Conservation (phyloP, 176 grass and related monocot species). For the Carex littledalei region DNA sequence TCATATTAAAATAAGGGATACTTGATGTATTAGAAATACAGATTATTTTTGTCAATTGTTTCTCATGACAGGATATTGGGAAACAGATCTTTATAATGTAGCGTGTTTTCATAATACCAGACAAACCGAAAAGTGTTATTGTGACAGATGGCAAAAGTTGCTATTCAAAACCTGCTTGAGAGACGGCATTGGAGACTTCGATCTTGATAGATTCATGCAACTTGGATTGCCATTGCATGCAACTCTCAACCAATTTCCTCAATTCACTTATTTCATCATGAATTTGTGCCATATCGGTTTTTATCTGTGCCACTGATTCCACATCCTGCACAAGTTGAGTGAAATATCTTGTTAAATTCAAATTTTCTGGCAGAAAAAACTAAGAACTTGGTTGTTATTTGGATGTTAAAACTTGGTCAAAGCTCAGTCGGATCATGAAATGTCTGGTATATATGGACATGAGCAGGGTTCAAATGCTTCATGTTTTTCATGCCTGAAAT, state of each 20-base stretch:
- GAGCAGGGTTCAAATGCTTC: too few relatives aligned
- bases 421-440: background rate
- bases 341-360: background rate
- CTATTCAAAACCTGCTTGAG: constrained; percentile 48
- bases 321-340: background rate
- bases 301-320: constrained; percentile 31
- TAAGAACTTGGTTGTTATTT: background rate
- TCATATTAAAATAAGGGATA: background rate
- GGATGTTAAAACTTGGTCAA: background rate
- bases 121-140: background rate
- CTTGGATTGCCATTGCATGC: constrained; percentile 80
- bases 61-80: background rate
- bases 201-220: constrained; percentile 73
- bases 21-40: background rate
- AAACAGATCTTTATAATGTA: background rate
- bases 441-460: background rate
- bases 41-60: background rate
- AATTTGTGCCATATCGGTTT: constrained; percentile 70
- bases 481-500: too few relatives aligned
- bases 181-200: constrained; percentile 66
- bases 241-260: constrained; percentile 70
- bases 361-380: background rate
- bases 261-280: constrained; percentile 85
- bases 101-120: background rate
- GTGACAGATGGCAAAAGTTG: background rate